These are phyloP conservation scores for Pyrenophora teres DNA, from an alignment of 2,329 filamentous ascomycete species.

Conservation along the genomic window DNA sequence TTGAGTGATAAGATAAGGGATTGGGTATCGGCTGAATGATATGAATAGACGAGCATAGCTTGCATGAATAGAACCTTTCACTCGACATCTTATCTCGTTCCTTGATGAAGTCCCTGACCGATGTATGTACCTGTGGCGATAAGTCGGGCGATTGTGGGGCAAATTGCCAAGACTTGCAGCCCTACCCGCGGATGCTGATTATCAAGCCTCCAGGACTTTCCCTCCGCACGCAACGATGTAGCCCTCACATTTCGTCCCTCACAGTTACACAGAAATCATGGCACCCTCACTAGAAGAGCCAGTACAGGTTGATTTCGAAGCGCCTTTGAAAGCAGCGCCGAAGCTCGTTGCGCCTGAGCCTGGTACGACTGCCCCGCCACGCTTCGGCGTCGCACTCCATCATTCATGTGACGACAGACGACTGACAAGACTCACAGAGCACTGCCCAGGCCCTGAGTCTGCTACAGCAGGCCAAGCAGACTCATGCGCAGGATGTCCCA, in stretches of 20 bases:
- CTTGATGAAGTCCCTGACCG: background rate
- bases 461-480: conserved; percentile 69
- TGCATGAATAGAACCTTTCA: conserved; percentile 21
- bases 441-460: conserved; percentile 90
- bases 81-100: background rate
- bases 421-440: conserved; percentile 59
- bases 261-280: conserved; percentile 57
- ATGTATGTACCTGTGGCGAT: background rate
- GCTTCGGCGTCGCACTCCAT: conserved; percentile 47
- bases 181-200: conserved; percentile 37
- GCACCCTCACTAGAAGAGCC: conserved; percentile 79
- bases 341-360: conserved; percentile 92
- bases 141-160: conserved; percentile 31
- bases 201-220: conserved; percentile 36
- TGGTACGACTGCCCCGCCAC: conserved; percentile 50
- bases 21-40: background rate
- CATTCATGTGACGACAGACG: background rate
- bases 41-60: conserved; percentile 25
- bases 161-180: conserved; percentile 32
- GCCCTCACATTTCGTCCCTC: conserved; percentile 13
- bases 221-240: conserved; percentile 27
- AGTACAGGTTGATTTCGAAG: conserved; percentile 69
- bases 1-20: background rate
- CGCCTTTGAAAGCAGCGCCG: conserved; percentile 77
- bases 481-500: conserved; percentile 92